Conservation (phyloP, 176 grass and related monocot species). For the Rhynchospora tenuis region DNA sequence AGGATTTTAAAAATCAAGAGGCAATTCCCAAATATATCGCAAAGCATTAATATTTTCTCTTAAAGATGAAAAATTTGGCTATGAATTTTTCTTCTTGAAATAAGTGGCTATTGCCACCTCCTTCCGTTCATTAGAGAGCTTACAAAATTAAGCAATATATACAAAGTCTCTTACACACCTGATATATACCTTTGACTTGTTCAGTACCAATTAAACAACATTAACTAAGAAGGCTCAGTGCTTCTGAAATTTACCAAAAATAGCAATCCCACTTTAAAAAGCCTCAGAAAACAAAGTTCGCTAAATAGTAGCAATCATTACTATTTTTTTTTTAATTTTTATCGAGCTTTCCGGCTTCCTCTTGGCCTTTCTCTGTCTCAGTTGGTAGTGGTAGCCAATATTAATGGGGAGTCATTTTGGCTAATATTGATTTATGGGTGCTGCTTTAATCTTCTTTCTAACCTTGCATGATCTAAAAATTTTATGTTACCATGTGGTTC, state of each 20-base stretch:
- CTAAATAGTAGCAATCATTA: not conserved
- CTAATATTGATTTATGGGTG: not conserved
- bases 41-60: not conserved
- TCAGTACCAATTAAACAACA: not conserved
- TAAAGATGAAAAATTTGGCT: not conserved
- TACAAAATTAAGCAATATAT: not conserved
- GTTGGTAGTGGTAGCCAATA: not conserved
- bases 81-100: not conserved
- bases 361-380: not conserved
- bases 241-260: not conserved
- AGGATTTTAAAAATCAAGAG: not conserved
- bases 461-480: not conserved
- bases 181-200: not conserved
- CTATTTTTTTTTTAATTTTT: not conserved
- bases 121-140: not conserved
- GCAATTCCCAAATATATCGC: not conserved
- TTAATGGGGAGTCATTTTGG: not conserved
- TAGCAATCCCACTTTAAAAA: not conserved
- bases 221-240: not conserved
- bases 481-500: not conserved
- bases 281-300: not conserved
- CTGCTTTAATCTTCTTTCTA: not conserved
- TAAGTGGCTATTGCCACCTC: not conserved
- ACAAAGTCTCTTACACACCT: not conserved
- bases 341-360: not conserved